Base-by-base conservation (phyloP, 805 yeast species). In the Saccharomycopsis fibuligera region DNA sequence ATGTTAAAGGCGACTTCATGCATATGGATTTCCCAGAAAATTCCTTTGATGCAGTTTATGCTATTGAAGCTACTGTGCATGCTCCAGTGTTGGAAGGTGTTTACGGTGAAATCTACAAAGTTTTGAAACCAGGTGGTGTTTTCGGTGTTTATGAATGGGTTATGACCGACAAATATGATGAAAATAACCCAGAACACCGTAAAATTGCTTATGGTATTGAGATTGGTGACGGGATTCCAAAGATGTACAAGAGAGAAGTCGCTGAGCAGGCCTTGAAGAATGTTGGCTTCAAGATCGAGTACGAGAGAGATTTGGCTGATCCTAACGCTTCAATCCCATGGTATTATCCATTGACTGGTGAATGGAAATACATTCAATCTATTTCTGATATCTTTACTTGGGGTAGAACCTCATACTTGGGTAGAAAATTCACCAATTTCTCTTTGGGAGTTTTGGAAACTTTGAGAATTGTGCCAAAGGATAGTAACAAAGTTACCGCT, bases 131-230 rank as follows among this genome's bases (percentile, higher is more conserved):
- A 60, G 98, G 98, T 63, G 99, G 99, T 67, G 79, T 75, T 43
- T 93, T 93, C 58, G 99, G 97, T 65, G 98, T 93, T 46, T 93
- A 93, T 72, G 99, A 93, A 71, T 93, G 99, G 99, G 98, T 93
- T 56, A 86, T 93, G 96, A 93, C 98, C 54, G 96, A 89, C 61
- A 75, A 71, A 44, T 93, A 88, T 66, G 98, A 93, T 65, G 95
- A 86, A 69, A 68, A 68, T 51, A 88, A 87, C 68, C 78, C 80
- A 59, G 90, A 81, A 67, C 99, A 93, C 72, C 86, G 96, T 69
- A 84, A 83, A 64, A 86, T 93, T 56, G 93, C 96, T 29, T 91
- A 91, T 68, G 98, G 96, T 66, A 93, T 93, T 58, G 99, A 93
- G 73, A 78, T 91, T 55, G 99, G 99, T 64, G 97, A 93, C 66